Evolutionary conservation across 306 rosid species (phyloP).

Genomic region (Castanospermum australe): DNA sequence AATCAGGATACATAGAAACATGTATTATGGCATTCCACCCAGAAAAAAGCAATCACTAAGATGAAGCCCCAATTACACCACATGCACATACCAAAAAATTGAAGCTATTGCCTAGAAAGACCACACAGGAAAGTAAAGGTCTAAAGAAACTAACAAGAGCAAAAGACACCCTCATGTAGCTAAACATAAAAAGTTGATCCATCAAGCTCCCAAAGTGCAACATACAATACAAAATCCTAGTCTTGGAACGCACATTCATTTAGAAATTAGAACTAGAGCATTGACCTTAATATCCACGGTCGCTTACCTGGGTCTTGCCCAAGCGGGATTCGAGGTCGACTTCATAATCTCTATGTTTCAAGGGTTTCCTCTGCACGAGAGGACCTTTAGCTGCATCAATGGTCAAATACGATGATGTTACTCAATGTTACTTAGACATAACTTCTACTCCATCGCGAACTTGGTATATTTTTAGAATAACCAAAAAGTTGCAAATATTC

Average conservation of each 20-base stretch:
- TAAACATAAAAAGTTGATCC: not conserved
- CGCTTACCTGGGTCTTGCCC: slow-evolving; percentile 88
- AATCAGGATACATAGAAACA: not conserved
- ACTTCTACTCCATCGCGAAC: not conserved
- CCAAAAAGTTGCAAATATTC: not conserved
- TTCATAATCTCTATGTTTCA: slow-evolving; percentile 95
- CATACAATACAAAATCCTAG: not conserved
- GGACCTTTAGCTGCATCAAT: slow-evolving; percentile 74
- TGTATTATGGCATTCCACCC: not conserved
- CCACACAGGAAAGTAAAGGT: not conserved
- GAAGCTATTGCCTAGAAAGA: not conserved
- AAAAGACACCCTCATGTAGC: not conserved
- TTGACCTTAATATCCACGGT: not conserved
- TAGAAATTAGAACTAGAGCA: not conserved
- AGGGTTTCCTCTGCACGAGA: slow-evolving; percentile 83
- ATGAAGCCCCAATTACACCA: not conserved
- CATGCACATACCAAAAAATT: not conserved
- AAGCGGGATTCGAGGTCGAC: slow-evolving; percentile 94
- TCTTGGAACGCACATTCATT: not conserved
- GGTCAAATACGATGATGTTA: not conserved
- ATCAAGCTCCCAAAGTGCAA: not conserved
- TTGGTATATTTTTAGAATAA: not conserved
- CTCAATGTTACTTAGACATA: not conserved
- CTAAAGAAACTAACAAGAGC: not conserved
- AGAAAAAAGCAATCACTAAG: not conserved